Percentiles rank a stretch among this genome's conserved stretches.
Conservation (phyloP, 2,329 filamentous ascomycete species). For the Pestalotiopsis sp. region DNA sequence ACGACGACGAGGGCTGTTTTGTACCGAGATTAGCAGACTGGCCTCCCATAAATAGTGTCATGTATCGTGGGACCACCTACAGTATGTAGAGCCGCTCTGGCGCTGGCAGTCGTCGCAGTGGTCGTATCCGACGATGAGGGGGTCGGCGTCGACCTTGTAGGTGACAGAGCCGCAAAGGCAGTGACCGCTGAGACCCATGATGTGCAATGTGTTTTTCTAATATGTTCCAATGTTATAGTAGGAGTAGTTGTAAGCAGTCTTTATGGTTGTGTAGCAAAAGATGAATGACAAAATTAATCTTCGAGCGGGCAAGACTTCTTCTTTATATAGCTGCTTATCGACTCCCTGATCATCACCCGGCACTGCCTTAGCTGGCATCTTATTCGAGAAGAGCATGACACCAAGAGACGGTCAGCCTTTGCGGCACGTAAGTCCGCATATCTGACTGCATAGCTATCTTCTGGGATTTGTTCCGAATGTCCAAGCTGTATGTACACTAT, state of each 20-base stretch:
- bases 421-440: neutral
- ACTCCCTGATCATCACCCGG: neutral
- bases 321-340: neutral
- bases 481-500: neutral
- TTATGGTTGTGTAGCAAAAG: neutral
- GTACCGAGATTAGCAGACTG: neutral
- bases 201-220: constrained; percentile 25
- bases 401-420: neutral
- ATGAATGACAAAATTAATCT: neutral
- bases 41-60: neutral
- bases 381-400: neutral
- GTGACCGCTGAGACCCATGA: constrained; percentile 68
- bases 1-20: constrained; percentile 62
- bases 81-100: constrained; percentile 70
- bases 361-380: neutral
- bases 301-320: neutral
- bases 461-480: too few species aligned
- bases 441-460: neutral
- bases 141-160: constrained; percentile 55
- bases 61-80: constrained; percentile 37
- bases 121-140: constrained; percentile 59
- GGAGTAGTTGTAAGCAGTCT: neutral
- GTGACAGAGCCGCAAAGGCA: constrained; percentile 73
- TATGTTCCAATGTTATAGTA: neutral
- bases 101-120: constrained; percentile 76